Evolutionary conservation across 345 rosid genomes (phyloP).

Genomic region (Gossypium arboreum): DNA sequence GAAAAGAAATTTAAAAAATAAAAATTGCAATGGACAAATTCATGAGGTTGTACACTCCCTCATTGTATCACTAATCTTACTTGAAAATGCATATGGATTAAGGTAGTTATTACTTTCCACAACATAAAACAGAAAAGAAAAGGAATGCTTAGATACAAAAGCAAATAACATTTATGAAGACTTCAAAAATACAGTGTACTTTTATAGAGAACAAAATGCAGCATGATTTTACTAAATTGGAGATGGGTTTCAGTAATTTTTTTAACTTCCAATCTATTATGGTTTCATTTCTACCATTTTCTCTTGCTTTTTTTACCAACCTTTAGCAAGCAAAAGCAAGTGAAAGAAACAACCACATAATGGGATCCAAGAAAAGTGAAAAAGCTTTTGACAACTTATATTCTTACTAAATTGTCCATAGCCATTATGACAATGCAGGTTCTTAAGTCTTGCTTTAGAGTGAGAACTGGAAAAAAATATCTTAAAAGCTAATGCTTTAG

Average conservation of each 20-base stretch:
- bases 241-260: neutral
- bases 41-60: neutral
- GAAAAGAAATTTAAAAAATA: neutral
- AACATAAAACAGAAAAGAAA: neutral
- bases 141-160: neutral
- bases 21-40: neutral
- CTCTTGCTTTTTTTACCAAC: neutral
- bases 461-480: neutral
- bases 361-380: neutral
- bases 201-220: neutral
- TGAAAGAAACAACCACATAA: neutral
- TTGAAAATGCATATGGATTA: neutral
- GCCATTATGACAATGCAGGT: neutral
- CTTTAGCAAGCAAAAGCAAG: neutral
- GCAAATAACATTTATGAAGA: neutral
- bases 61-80: neutral
- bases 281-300: neutral
- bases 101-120: neutral
- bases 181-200: neutral
- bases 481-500: neutral
- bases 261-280: neutral
- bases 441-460: neutral
- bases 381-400: neutral
- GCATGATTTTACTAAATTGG: neutral
- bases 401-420: neutral